Conservation (phyloP, 306 rosid species). For the Prunus mume region DNA sequence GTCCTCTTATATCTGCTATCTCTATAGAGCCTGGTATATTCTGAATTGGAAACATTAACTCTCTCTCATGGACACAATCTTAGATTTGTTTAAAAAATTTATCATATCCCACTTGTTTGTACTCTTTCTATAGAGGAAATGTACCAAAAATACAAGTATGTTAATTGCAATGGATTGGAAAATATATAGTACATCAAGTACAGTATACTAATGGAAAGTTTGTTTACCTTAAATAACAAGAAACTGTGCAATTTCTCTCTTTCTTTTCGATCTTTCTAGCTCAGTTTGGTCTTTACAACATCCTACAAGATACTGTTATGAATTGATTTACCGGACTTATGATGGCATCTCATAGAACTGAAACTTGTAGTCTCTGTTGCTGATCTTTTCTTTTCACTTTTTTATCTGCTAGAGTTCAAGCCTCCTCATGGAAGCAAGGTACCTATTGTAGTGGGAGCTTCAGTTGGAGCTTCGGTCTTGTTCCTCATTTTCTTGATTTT, state of each 20-base stretch:
- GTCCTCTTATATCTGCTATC: constrained; percentile 27
- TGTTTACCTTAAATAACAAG: not conserved
- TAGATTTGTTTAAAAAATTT: not conserved
- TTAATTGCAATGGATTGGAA: too few species aligned
- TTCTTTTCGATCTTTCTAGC: too few species aligned
- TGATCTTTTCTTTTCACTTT: too few species aligned
- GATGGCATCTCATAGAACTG: not conserved
- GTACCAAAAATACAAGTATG: too few species aligned
- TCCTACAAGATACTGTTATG: too few species aligned
- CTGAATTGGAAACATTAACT: not conserved
- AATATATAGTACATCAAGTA: too few species aligned
- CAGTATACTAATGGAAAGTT: too few species aligned
- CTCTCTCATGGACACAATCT: not conserved
- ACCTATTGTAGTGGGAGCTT: not conserved
- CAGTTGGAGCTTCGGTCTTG: constrained; percentile 6
- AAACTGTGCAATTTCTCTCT: not conserved
- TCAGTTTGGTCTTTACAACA: too few species aligned
- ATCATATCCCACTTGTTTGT: too few species aligned
- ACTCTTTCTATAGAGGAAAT: too few species aligned
- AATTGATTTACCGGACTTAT: too few species aligned
- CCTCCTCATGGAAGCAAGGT: not conserved
- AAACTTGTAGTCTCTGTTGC: not conserved
- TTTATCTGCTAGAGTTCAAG: too few species aligned
- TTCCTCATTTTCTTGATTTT: not conserved
- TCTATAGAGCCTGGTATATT: constrained; percentile 17